Evolutionary conservation across 148 eudicot species (phyloP).

Genomic region (Spergularia marina): DNA sequence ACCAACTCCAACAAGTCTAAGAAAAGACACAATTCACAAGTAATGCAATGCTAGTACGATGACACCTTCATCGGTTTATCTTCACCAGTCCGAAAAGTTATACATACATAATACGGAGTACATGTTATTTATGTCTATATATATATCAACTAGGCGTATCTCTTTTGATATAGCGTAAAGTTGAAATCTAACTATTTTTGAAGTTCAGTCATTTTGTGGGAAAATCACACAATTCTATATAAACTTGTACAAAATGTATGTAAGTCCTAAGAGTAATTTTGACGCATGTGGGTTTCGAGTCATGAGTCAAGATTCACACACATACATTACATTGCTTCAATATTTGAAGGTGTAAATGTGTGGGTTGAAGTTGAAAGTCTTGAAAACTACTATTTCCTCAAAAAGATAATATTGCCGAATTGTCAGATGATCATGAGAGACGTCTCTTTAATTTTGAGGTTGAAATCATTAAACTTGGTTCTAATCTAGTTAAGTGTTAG

Average conservation of each 20-base stretch:
- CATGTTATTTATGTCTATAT: too few relatives aligned
- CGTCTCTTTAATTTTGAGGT: not conserved
- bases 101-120: too few relatives aligned
- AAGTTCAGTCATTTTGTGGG: not conserved
- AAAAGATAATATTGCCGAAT: too few relatives aligned
- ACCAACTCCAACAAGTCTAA: not conserved
- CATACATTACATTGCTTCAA: too few relatives aligned
- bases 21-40: slow-evolving; percentile 1
- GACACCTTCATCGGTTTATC: not conserved
- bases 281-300: too few relatives aligned
- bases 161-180: not conserved
- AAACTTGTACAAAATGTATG: not conserved
- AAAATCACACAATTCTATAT: not conserved
- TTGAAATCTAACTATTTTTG: not conserved
- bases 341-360: too few relatives aligned
- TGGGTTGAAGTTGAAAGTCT: too few relatives aligned
- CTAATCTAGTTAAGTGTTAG: too few relatives aligned
- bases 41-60: not conserved
- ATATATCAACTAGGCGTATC: too few relatives aligned
- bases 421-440: not conserved
- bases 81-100: not conserved
- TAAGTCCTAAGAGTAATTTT: not conserved
- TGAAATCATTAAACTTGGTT: too few relatives aligned
- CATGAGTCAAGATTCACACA: too few relatives aligned
- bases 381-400: too few relatives aligned